Percentiles rank a stretch among this genome's conserved stretches.
Conservation (phyloP, 768 basidiomycete species). For the Lactarius sp. region DNA sequence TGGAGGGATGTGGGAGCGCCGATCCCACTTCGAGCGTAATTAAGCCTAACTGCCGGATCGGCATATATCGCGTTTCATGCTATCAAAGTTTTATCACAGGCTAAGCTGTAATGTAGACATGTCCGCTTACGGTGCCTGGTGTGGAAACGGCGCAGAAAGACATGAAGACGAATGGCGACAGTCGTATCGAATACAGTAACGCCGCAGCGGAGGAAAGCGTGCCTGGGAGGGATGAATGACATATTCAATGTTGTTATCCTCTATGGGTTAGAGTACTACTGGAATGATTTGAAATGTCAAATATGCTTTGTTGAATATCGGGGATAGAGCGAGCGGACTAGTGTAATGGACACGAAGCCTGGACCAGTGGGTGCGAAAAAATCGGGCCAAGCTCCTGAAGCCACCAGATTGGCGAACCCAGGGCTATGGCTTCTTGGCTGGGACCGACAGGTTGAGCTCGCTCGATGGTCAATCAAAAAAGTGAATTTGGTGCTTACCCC, state of each 20-base stretch:
- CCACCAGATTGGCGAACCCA: conserved; percentile 2
- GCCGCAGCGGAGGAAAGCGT: not conserved
- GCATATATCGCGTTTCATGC: not conserved
- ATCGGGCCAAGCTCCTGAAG: not conserved
- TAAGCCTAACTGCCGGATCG: not conserved
- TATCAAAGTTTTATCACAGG: not conserved
- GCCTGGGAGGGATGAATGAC: not conserved
- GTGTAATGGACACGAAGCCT: not conserved
- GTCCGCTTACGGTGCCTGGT: not conserved
- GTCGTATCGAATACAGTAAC: not conserved
- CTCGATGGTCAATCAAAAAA: not conserved
- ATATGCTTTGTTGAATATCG: not conserved
- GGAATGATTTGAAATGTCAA: not conserved
- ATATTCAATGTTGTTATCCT: not conserved
- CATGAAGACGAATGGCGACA: not conserved
- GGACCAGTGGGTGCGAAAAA: not conserved
- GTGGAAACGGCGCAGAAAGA: not conserved
- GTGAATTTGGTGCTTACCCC: conserved; percentile 47
- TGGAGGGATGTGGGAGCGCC: conserved; percentile 63
- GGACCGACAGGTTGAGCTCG: not conserved
- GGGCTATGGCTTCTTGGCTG: conserved; percentile 21
- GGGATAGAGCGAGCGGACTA: not conserved
- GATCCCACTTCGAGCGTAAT: conserved; percentile 6
- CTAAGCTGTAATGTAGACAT: not conserved
- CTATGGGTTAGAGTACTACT: not conserved